A percentile compares a stretch with the other conserved stretches of the same genome.
Evolutionary conservation across 192 early-diverging fungal genomes (phyloP).

Genomic region (Umbelopsis vinacea): DNA sequence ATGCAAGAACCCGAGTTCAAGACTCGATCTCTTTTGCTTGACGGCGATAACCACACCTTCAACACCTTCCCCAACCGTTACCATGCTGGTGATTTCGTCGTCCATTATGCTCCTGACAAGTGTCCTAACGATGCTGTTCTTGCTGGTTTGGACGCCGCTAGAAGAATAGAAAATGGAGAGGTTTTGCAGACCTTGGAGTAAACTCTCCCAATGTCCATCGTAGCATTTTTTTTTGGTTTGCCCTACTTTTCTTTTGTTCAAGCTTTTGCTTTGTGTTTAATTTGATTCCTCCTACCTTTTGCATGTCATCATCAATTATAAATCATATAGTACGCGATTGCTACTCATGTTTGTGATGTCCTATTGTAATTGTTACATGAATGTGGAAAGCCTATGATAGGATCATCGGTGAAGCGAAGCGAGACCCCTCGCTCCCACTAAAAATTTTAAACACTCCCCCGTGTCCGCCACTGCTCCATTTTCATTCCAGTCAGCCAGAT

Average conservation of each 20-base stretch:
- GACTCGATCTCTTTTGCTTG: constrained; percentile 43
- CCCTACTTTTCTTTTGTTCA: not conserved
- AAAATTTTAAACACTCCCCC: not conserved
- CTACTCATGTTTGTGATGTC: not conserved
- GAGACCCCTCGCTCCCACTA: not conserved
- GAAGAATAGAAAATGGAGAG: constrained; percentile 41
- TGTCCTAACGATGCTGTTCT: constrained; percentile 56
- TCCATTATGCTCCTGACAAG: constrained; percentile 61
- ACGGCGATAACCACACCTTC: constrained; percentile 58
- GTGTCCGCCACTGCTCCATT: not conserved
- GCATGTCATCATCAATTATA: too few species aligned
- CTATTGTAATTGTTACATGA: not conserved
- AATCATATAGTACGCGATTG: too few species aligned
- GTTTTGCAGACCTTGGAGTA: constrained; percentile 28
- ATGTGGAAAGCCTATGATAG: not conserved
- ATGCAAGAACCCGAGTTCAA: constrained; percentile 45
- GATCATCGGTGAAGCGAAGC: too few species aligned
- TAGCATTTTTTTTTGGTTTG: too few species aligned
- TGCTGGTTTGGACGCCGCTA: constrained; percentile 42
- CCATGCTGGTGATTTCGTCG: constrained; percentile 51
- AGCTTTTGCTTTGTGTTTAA: not conserved
- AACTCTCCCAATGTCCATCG: not conserved
- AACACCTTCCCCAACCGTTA: constrained; percentile 61
- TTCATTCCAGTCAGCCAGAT: not conserved
- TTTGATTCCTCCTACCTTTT: not conserved